Evolutionary conservation across 148 eudicot genomes (phyloP), one percentile per base, ranked within the genome.

Genomic region (Fagopyrum homotropicum): DNA sequence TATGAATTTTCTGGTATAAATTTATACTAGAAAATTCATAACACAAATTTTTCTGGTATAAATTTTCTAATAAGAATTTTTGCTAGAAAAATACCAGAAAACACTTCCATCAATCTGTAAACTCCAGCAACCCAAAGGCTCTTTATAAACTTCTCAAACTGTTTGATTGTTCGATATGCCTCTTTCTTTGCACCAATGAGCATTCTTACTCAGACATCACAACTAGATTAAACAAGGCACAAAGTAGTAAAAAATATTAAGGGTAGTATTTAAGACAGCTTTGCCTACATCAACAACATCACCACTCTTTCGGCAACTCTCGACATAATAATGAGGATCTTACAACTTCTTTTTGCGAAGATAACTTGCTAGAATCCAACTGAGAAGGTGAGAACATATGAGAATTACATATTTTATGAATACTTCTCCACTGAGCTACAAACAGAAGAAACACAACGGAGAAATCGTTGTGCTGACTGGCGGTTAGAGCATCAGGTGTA

Each of bases 91-190:
- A 22, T 22, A 22, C 26, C 0, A 22, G 26, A 22, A 72, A 90
- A 77, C 84, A 89, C 80, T 85, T 82, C 81, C 88, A 87, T 89
- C 83, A 77, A 81, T 81, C 85, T 85, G 84, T 84, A 81, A 81
- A 80, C 81, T 78, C 89, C 89, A 82, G 82, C 81, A 52, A 83
- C 77, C 81, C 90, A 90, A 72, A 83, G 79, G 80, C 81, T 81
- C 88, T 85, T 89, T 54, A 82, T 85, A 87, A 77, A 71, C 73
- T 81, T 76, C 70, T 81, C 83, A 76, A 79, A 75, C 74, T 75
- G 81, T 72, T 78, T 77, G 68, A 73, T 77, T 56, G 79, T 76
- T 80, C 72, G 81, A 77, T 78, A 49, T 81, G 78, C 77, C 85
- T 75, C 80, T 52, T 55, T 76, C 50, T 80, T 73, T 75, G 81